These are phyloP conservation scores for Primulina eburnea DNA, from an alignment of 257 asterid species.

Conservation along the genomic window DNA sequence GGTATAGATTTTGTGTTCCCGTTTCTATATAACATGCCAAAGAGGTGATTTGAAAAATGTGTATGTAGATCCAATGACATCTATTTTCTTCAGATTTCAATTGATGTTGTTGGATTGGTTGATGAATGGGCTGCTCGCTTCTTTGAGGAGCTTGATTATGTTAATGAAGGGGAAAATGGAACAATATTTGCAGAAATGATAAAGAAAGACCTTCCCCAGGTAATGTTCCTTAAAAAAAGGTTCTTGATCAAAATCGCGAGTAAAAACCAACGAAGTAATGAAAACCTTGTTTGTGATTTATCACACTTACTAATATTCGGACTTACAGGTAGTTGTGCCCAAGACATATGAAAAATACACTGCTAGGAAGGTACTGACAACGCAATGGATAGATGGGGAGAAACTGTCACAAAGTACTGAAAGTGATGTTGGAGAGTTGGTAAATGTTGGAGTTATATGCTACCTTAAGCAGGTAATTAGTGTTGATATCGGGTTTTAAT, in stretches of 20 bases:
- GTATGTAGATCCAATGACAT: not conserved
- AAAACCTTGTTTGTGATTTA: slow-evolving; percentile 5
- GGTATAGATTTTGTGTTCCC: slow-evolving; percentile 41
- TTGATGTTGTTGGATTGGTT: slow-evolving; percentile 96
- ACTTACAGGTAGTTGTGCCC: slow-evolving; percentile 89
- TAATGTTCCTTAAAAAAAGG: slow-evolving; percentile 19
- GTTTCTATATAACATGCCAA: slow-evolving; percentile 22
- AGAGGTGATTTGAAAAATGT: slow-evolving; percentile 11
- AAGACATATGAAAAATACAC: slow-evolving; percentile 76
- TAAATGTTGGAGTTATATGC: slow-evolving; percentile 99
- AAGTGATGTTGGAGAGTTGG: slow-evolving; percentile 96
- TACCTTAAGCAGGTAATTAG: slow-evolving; percentile 91
- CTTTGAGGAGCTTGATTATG: slow-evolving; percentile 97
- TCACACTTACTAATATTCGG: slow-evolving; percentile 15
- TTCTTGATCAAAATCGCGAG: not conserved
- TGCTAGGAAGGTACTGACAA: slow-evolving; percentile 94
- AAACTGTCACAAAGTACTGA: slow-evolving; percentile 98
- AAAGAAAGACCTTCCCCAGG: slow-evolving; percentile 99
- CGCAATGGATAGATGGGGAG: slow-evolving; percentile 94
- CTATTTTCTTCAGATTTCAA: slow-evolving; percentile 48
- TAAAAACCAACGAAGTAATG: not conserved
- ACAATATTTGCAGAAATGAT: slow-evolving; percentile 90
- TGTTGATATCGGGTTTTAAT: slow-evolving; percentile 7
- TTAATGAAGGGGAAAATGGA: slow-evolving; percentile 98
- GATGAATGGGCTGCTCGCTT: slow-evolving; percentile 99